phyloP scores from a whole-genome alignment of 2,329 filamentous ascomycete genomes.

The Onygenales sp. region DNA sequence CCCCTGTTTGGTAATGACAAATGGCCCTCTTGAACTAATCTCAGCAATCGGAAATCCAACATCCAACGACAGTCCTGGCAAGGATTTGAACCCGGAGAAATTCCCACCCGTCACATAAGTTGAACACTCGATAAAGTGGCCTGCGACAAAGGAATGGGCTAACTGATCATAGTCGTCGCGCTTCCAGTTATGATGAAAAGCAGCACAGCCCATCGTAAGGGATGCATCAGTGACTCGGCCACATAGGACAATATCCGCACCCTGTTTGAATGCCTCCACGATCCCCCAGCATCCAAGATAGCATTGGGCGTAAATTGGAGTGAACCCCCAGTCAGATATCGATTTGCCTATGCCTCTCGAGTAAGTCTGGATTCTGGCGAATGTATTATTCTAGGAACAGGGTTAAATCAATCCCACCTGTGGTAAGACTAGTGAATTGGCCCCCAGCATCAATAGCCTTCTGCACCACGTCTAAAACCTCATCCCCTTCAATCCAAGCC shows the following conservation, averaged over 20 bases:
- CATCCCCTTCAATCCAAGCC: conserved; percentile 32
- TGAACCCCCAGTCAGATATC: conserved; percentile 14
- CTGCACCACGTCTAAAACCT: conserved; percentile 25
- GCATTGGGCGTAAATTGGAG: conserved; percentile 16
- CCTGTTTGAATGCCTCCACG: conserved; percentile 22
- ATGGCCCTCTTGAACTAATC: conserved; percentile 14
- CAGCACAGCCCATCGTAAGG: conserved; percentile 19
- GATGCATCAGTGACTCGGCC: conserved; percentile 31
- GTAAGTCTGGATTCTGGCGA: too few species aligned
- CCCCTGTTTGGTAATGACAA: conserved; percentile 15
- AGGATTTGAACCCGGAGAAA: conserved; percentile 18
- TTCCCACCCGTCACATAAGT: conserved; percentile 11
- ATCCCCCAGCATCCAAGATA: conserved; percentile 22
- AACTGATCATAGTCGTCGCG: conserved; percentile 17
- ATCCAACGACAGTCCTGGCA: conserved; percentile 13
- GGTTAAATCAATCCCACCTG: background rate
- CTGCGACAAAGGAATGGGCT: conserved; percentile 19
- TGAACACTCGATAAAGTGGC: conserved; percentile 22
- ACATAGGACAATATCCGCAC: conserved; percentile 35
- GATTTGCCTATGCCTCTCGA: too few species aligned
- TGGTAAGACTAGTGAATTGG: conserved; percentile 17
- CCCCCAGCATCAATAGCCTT: conserved; percentile 15
- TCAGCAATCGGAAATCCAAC: conserved; percentile 22
- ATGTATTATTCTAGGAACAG: too few species aligned
- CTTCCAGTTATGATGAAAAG: conserved; percentile 19